Conservation (phyloP, 1,284 basidiomycete genomes). For the Ceratobasidium sp. region DNA sequence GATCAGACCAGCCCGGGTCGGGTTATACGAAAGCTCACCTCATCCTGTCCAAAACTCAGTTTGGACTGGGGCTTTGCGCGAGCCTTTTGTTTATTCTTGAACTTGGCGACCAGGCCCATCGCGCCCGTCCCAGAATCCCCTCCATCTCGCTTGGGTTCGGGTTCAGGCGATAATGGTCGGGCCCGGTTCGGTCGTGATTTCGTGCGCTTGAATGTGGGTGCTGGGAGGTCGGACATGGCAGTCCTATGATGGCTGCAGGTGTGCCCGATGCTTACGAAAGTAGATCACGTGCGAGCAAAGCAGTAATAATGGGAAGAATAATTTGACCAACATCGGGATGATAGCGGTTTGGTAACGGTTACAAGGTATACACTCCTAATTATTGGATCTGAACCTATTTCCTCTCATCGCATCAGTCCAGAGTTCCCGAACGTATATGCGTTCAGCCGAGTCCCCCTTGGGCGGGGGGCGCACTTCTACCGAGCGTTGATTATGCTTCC, state of each 20-base stretch:
- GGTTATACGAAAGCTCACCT: conserved; percentile 56
- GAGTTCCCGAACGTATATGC: no score
- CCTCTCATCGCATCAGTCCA: no score
- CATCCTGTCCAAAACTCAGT: conserved; percentile 83
- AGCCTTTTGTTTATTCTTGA: conserved; percentile 69
- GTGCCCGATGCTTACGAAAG: no score
- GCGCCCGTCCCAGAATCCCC: conserved; percentile 39
- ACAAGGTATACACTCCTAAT: no score
- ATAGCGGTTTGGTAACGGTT: no score
- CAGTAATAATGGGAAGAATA: no score
- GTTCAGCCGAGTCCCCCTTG: no score
- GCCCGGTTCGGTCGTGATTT: conserved; percentile 41
- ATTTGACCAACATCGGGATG: no score
- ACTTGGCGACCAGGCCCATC: conserved; percentile 53
- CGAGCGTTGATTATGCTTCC: no score
- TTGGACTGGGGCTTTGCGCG: conserved; percentile 66
- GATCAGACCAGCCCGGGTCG: conserved; percentile 38
- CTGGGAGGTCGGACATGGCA: conserved; percentile 40
- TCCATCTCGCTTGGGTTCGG: conserved; percentile 20
- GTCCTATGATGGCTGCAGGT: neutral
- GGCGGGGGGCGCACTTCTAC: no score
- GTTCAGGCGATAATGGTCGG: conserved; percentile 18
- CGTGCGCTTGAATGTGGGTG: conserved; percentile 41
- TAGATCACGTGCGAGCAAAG: no score
- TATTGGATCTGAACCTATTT: no score